These are phyloP conservation scores for Candida verbasci DNA, from an alignment of 805 yeast genomes.

Conservation along the genomic window DNA sequence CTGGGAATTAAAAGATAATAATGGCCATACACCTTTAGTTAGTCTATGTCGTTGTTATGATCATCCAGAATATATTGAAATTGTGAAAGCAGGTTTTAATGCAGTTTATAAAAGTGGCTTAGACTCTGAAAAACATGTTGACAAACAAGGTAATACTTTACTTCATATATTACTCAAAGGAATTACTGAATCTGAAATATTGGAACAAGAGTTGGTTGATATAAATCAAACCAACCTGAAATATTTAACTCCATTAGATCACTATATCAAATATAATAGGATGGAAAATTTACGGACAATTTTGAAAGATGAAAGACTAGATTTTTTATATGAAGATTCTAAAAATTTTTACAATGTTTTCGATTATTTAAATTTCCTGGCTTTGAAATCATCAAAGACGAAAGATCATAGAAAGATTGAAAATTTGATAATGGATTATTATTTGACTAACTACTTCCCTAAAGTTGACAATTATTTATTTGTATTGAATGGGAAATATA, in stretches of 20 bases:
- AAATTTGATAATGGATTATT: constrained; percentile 14
- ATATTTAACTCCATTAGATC: constrained; percentile 65
- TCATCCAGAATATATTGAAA: constrained; percentile 52
- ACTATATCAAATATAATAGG: constrained; percentile 66
- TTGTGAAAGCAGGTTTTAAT: constrained; percentile 45
- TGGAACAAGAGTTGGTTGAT: constrained; percentile 25
- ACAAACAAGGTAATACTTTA: constrained; percentile 67
- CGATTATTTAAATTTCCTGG: constrained; percentile 34
- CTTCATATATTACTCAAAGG: constrained; percentile 64
- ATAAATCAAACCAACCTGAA: constrained; percentile 59
- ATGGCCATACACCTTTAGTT: constrained; percentile 75
- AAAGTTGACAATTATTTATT: constrained; percentile 10
- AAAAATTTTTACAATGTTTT: constrained; percentile 31
- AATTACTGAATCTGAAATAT: constrained; percentile 27
- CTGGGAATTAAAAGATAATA: constrained; percentile 65
- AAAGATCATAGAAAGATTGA: constrained; percentile 22
- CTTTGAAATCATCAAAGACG: constrained; percentile 19
- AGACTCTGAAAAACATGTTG: constrained; percentile 67
- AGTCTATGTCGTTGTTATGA: constrained; percentile 78
- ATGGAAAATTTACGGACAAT: constrained; percentile 53
- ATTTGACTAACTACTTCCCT: constrained; percentile 20
- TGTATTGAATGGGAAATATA: constrained; percentile 34
- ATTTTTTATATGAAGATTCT: constrained; percentile 30
- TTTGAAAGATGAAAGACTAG: constrained; percentile 44
- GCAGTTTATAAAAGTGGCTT: constrained; percentile 45